A percentile compares a stretch with the other conserved stretches of the same genome.
Conservation (phyloP, 2,329 filamentous ascomycete genomes). For the Neofusicoccum umdonicola region DNA sequence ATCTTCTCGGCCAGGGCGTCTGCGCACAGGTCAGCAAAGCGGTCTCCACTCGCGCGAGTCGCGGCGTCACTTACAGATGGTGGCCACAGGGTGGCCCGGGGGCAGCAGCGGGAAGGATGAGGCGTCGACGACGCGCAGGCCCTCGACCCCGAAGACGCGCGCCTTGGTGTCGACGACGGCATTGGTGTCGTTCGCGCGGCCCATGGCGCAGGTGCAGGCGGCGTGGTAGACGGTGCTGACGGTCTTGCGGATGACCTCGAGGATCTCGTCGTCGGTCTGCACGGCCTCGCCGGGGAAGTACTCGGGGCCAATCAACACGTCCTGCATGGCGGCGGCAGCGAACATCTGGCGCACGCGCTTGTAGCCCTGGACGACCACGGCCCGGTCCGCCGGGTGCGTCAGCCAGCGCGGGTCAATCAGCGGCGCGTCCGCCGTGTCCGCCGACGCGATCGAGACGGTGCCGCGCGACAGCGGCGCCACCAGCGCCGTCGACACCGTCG, state of each 20-base stretch:
- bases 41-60: too few species aligned
- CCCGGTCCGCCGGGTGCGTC: conserved; percentile 30
- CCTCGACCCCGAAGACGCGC: conserved; percentile 23
- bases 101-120: conserved; percentile 21
- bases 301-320: conserved; percentile 53
- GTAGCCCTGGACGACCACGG: conserved; percentile 31
- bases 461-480: conserved; percentile 52
- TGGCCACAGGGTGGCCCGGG: not conserved
- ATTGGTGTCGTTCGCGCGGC: not conserved
- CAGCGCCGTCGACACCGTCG: conserved; percentile 24
- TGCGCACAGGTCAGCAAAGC: too few species aligned
- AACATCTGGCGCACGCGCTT: conserved; percentile 31
- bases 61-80: not conserved
- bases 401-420: conserved; percentile 48
- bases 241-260: conserved; percentile 54
- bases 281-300: conserved; percentile 50
- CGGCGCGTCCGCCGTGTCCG: conserved; percentile 51
- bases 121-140: conserved; percentile 28
- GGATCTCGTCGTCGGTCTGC: conserved; percentile 46
- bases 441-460: conserved; percentile 53
- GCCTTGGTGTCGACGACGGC: conserved; percentile 25
- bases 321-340: conserved; percentile 25
- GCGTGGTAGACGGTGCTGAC: conserved; percentile 1
- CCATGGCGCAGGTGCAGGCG: conserved; percentile 1
- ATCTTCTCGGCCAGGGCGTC: not conserved